Evolutionary conservation across 768 basidiomycete species (phyloP), one percentile per base, ranked within the genome.

Genomic region (Amanita brunnescens): DNA sequence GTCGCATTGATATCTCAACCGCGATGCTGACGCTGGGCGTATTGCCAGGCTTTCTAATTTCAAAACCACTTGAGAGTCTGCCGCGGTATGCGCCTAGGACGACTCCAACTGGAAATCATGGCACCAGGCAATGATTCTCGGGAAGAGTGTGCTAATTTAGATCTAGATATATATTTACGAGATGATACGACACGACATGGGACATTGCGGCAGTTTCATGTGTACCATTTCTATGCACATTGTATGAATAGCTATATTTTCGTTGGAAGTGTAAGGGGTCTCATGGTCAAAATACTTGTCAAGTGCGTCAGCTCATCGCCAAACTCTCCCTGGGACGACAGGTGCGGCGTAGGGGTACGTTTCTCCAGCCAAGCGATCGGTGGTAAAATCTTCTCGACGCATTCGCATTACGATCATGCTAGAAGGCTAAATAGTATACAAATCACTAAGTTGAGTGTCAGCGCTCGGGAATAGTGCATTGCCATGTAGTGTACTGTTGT

Each of bases 1-100:
- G 2, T 5, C 9, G 2, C 18, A 6, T 18, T 21, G 13, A 14
- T 9, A 21, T 39, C 0, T 6, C 14, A 2, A 7, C 23, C 18
- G 21, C 6, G 34, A 13, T 18, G n/a, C 33, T 34, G 13, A 47
- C 12, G 45, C n/a, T 23, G 13, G n/a, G n/a, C 3, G 12, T 33
- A 39, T 24, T 30, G 33, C 4, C 29, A 50, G 49, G 49, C 1
- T 51, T 37, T 44, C 12, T 51, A 18, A 43, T 51, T 23, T 43
- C 50, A 20, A 51, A 51, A 26, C 50, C 50, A 24, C 41, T 51
- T 14, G 50, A 51, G 32, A 40, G n/a, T 10, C 41, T 51, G n/a
- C 50, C 50, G 23, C 40, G 41, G 20, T 51, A 51, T 16, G 50
- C 50, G 16, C 50, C 41, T 21, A 23, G 30, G 18, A 14, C 13